Evolutionary conservation across 1,139 yeast genomes (phyloP).

Genomic region (Scheffersomyces titani): DNA sequence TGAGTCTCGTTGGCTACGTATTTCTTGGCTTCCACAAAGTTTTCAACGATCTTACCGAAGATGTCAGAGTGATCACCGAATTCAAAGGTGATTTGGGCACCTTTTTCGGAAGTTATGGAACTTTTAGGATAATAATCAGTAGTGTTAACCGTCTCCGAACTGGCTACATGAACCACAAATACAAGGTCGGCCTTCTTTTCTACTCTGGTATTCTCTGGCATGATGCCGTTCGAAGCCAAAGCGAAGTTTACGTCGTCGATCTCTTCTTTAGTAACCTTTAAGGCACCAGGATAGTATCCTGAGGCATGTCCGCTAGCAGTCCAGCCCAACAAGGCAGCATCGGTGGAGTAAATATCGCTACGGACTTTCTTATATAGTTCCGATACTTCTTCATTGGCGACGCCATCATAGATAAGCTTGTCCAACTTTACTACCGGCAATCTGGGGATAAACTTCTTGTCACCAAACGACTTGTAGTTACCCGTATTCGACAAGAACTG

Average conservation of each 20-base stretch:
- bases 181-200: constrained; percentile 46
- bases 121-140: constrained; percentile 42
- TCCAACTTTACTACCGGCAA: constrained; percentile 50
- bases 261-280: constrained; percentile 49
- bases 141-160: constrained; percentile 47
- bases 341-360: constrained; percentile 52
- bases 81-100: constrained; percentile 47
- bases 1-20: constrained; percentile 77
- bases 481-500: constrained; percentile 83
- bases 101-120: constrained; percentile 22
- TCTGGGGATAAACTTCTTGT: constrained; percentile 77
- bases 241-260: constrained; percentile 66
- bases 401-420: constrained; percentile 38
- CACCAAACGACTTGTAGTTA: constrained; percentile 88
- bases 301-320: constrained; percentile 76
- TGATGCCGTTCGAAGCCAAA: constrained; percentile 59
- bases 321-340: constrained; percentile 66
- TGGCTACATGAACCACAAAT: constrained; percentile 63
- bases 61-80: constrained; percentile 80
- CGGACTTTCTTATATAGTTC: constrained; percentile 46
- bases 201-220: constrained; percentile 84
- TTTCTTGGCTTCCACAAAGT: constrained; percentile 57
- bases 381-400: constrained; percentile 36
- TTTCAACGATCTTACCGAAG: constrained; percentile 57
- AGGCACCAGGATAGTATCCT: constrained; percentile 60